Evolutionary conservation across 192 early-diverging fungal genomes (phyloP).

Genomic region (Mortierella hygrophila): DNA sequence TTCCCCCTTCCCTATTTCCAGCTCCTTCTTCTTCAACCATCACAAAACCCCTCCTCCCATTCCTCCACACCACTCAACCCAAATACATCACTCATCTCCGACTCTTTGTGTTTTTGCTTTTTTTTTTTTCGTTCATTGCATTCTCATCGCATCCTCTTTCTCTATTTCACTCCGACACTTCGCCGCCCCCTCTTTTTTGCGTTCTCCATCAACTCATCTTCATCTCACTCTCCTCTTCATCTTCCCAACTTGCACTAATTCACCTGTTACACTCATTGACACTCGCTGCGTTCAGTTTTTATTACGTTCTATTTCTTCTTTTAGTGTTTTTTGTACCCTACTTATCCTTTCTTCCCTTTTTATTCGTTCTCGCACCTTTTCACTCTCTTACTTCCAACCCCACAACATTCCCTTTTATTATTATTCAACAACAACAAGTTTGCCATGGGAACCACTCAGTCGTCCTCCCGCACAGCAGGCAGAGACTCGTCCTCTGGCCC

Average conservation of each 20-base stretch:
- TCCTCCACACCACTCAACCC: background rate
- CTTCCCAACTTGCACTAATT: background rate
- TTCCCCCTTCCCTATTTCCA: background rate
- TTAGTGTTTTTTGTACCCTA: background rate
- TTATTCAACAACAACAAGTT: background rate
- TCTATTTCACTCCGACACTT: background rate
- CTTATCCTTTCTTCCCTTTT: background rate
- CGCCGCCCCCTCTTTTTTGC: background rate
- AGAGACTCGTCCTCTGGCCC: constrained; percentile 19
- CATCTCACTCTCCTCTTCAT: background rate
- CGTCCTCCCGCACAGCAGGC: constrained; percentile 16
- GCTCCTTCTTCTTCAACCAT: background rate
- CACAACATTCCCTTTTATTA: background rate
- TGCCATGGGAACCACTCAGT: constrained; percentile 39
- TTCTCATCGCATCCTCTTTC: background rate
- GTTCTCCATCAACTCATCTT: background rate
- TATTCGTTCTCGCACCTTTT: background rate
- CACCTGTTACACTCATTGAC: background rate
- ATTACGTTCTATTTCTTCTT: background rate
- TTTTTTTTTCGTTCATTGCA: background rate
- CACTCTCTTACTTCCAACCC: background rate
- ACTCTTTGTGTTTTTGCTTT: constrained; percentile 1
- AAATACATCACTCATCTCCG: background rate
- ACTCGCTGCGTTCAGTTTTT: background rate
- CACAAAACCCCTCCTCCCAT: background rate